Conservation (phyloP, 78 protist genomes). For the Paratrimastix pyriformis region DNA sequence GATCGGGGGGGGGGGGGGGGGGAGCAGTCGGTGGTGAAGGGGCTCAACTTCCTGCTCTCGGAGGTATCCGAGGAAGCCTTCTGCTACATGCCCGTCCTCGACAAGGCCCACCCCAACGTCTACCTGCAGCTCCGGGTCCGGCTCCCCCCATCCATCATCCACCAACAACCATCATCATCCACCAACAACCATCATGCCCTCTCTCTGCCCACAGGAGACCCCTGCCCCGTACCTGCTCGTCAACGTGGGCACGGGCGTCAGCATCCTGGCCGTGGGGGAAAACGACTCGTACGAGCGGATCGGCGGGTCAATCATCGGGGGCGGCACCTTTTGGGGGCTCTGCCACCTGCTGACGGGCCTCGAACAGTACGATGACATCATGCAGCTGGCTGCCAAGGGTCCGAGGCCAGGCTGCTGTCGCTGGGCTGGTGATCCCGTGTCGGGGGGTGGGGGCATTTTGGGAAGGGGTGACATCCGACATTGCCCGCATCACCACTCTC, state of each 20-base stretch:
- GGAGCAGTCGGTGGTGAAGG: conserved; percentile 58
- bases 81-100: background rate
- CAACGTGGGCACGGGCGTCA: conserved; percentile 81
- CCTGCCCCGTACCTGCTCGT: conserved; percentile 73
- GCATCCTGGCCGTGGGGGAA: conserved; percentile 60
- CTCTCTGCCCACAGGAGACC: background rate
- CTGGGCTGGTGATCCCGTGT: too few species aligned
- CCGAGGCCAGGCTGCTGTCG: too few species aligned
- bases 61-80: conserved; percentile 26
- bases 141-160: too few species aligned
- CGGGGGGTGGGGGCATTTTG: too few species aligned
- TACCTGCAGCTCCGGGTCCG: too few species aligned
- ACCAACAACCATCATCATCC: too few species aligned
- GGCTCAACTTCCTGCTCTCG: conserved; percentile 58
- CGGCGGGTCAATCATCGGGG: conserved; percentile 81
- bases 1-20: too few species aligned
- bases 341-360: conserved; percentile 52
- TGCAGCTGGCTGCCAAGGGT: conserved; percentile 41
- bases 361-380: conserved; percentile 51
- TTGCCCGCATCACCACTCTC: too few species aligned
- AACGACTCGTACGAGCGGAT: conserved; percentile 65
- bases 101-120: too few species aligned
- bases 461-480: conserved; percentile 12
- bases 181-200: too few species aligned
- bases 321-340: conserved; percentile 81